Base-by-base conservation (phyloP, 2,329 filamentous ascomycete species). In the Sarocladiaceae sp. region DNA sequence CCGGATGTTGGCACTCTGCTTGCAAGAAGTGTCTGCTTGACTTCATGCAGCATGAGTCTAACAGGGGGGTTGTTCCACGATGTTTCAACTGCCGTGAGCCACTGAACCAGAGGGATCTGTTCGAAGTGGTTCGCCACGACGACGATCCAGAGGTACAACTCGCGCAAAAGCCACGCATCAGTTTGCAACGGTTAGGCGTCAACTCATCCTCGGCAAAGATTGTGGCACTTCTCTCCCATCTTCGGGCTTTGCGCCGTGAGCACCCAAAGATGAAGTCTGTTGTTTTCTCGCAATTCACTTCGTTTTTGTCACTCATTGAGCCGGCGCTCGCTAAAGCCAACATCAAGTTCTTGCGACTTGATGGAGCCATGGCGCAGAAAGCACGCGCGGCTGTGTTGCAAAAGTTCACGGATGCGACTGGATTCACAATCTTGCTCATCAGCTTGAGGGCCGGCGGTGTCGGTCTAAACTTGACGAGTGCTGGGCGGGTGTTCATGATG, bases 231-330 rank as follows among this genome's bases (percentile, higher is more conserved):
- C 75, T 96, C 50, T 76, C 71, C 3, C 81, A 93, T 47, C 76
- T 98, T 4, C 83, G 85, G 33, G 67, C 70, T 1, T 66, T 94
- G 6, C 80, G 84, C 9, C 75, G 71, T 45, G 73, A 79, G 41
- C 70, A 84, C n/a, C 77, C 82, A 0, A 71, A 64, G 4, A 85
- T 83, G 40, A 97, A 96, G 65, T 88, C 86, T 1, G 90, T 97
- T 18, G 83, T 98, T 24, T 98, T 98, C 66, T 93, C 86, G 46
- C 93, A 98, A 63, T 98, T 98, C 63, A 98, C 93, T 0, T 94
- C 90, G 0, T 98, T 97, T 62, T 78, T 98, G 53, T 83, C 89
- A 51, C 79, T 98, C 11, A 94, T 98, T 50, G 84, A 89, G 51
- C 86, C 88, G 0, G 87, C 88, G 0, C 76, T 98, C 3, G 61